Evolutionary conservation across 345 rosid genomes (phyloP), one percentile per base, ranked within the genome.

Genomic region (Gossypium raimondii): DNA sequence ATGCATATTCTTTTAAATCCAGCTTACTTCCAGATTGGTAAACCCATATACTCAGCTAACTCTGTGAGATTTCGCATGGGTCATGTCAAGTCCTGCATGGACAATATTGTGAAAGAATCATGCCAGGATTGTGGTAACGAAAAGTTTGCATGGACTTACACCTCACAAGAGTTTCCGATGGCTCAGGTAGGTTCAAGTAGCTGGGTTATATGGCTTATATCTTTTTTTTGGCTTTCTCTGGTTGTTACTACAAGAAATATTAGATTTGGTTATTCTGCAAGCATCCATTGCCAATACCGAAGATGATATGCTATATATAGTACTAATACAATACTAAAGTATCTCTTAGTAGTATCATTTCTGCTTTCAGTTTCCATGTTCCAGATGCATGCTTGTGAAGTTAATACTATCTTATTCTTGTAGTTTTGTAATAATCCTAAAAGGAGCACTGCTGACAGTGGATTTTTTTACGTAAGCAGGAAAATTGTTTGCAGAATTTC

Each of bases 141-240:
- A 75, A 83, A 83, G 60, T 89, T 83, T 58, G 78, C 81, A 29
- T 93, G 93, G 97, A 90, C 92, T 55, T 93, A 93, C 82, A 89
- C 92, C 78, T 91, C 99, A 71, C 86, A 86, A 45, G 89, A 87
- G 86, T 93, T 91, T 81, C 84, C 95, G n/a, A 89, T 96, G 99
- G 79, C 86, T 77, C 99, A 93, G 93, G 99, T 90, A 72, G 69
- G 85, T 67, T 70, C 25, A 18, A 41, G 48, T 51, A 18, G 70
- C 72, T 67, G 47, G 22, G 18, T 67, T 20, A 48, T 62, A 17
- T 63, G 53, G 7, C 43, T 9, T 24, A 0, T 45, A 13, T 73
- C 69, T 14, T 16, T 24, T 45, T 34, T 7, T 48, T 25, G 59
- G n/a, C 34, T 73, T 59, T 16, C n/a, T 61, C 58, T 47, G 1